A percentile compares a stretch with the other conserved stretches of the same genome.
phyloP scores from a whole-genome alignment of 2,329 filamentous ascomycete species.

The Pseudonectria buxi region DNA sequence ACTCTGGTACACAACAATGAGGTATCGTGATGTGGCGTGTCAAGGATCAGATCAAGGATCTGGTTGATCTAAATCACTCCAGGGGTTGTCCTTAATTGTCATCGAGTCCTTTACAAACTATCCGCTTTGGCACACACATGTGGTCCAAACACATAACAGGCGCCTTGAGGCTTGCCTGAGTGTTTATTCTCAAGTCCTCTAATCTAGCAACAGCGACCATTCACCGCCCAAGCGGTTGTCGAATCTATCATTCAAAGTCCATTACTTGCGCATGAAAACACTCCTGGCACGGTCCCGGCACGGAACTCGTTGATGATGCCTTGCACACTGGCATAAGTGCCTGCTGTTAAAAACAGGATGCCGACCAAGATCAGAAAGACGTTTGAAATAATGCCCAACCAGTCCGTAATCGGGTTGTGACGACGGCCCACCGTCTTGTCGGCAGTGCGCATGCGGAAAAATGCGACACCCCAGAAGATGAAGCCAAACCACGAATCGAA shows the following conservation, averaged over 20 bases:
- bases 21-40: too few relatives aligned
- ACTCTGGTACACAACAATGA: too few relatives aligned
- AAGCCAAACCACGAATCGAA: slow-evolving; percentile 94
- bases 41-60: too few relatives aligned
- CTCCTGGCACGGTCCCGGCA: slow-evolving; percentile 55
- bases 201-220: slow-evolving; percentile 6
- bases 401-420: slow-evolving; percentile 43
- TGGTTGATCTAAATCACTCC: too few relatives aligned
- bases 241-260: slow-evolving; percentile 41
- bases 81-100: too few relatives aligned
- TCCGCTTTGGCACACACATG: too few relatives aligned
- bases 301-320: slow-evolving; percentile 69
- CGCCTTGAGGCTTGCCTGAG: too few relatives aligned
- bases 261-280: slow-evolving; percentile 69
- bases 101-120: too few relatives aligned
- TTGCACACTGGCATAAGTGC: slow-evolving; percentile 74
- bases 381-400: slow-evolving; percentile 58
- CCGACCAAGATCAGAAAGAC: slow-evolving; percentile 66
- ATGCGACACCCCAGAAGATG: slow-evolving; percentile 87
- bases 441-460: slow-evolving; percentile 65
- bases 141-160: too few relatives aligned
- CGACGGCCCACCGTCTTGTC: slow-evolving; percentile 49
- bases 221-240: slow-evolving; percentile 1
- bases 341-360: slow-evolving; percentile 71
- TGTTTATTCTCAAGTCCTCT: too few relatives aligned